These are phyloP conservation scores for Symbiodinium pilosum DNA, from an alignment of 73 alveolate species.

Conservation along the genomic window DNA sequence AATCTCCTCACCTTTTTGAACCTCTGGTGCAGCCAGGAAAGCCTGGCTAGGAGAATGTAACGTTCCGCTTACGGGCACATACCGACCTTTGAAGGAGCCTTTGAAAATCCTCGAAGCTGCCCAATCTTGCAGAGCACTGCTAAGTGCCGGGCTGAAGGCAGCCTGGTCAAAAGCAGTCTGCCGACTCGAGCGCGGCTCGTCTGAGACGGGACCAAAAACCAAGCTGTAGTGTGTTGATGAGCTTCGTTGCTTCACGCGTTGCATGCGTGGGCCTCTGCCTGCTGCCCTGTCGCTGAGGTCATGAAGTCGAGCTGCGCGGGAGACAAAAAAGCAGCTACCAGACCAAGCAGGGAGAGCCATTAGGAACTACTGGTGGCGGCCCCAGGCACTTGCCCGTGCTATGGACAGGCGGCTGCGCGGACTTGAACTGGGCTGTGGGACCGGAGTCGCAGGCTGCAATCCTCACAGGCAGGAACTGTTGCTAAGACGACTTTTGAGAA, in stretches of 20 bases:
- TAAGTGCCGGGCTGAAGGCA: neutral
- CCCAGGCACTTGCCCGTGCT: too few relatives aligned
- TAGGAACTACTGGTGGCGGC: too few relatives aligned
- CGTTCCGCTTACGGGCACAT: too few relatives aligned
- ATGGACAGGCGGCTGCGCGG: slow-evolving; percentile 34
- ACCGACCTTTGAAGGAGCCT: slow-evolving; percentile 8
- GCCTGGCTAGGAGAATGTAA: neutral
- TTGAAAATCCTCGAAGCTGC: neutral
- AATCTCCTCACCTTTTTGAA: slow-evolving; percentile 3
- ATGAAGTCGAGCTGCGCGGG: too few relatives aligned
- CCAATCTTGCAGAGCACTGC: neutral
- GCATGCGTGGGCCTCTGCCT: too few relatives aligned
- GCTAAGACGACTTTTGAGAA: too few relatives aligned
- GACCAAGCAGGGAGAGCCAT: too few relatives aligned
- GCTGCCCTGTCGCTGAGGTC: neutral
- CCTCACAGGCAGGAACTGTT: too few relatives aligned
- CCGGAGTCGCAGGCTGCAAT: slow-evolving; percentile 73
- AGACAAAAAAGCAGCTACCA: too few relatives aligned
- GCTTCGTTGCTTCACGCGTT: too few relatives aligned
- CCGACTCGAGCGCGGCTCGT: neutral
- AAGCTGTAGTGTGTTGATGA: too few relatives aligned
- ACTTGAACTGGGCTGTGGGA: slow-evolving; percentile 83
- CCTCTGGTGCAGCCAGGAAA: neutral
- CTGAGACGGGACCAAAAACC: neutral
- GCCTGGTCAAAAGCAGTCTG: neutral